These are phyloP conservation scores for Solanum ahanhuiri DNA, from an alignment of 257 asterid genomes.

Conservation along the genomic window DNA sequence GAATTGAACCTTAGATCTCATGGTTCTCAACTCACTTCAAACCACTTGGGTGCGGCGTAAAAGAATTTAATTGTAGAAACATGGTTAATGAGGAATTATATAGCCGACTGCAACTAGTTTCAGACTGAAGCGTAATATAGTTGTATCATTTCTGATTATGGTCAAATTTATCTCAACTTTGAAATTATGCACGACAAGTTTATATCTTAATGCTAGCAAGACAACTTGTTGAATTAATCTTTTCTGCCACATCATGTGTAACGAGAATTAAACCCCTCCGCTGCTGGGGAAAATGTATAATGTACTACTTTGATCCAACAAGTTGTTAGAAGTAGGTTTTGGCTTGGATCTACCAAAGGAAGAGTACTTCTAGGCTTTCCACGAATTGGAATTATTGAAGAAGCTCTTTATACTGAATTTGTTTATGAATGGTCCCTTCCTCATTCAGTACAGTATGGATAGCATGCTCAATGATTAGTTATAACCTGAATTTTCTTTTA, in stretches of 20 bases:
- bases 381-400: not conserved
- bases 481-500: not conserved
- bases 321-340: not conserved
- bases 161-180: not conserved
- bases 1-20: not conserved
- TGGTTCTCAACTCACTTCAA: not conserved
- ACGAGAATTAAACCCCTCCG: not conserved
- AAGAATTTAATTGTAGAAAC: not conserved
- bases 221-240: not conserved
- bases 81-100: not conserved
- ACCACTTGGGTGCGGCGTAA: not conserved
- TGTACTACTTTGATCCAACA: not conserved
- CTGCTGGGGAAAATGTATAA: not conserved
- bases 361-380: not conserved
- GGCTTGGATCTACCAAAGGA: not conserved
- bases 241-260: not conserved
- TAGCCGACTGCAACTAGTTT: not conserved
- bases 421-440: not conserved
- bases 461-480: not conserved
- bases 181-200: not conserved
- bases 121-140: not conserved
- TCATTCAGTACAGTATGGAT: not conserved
- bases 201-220: not conserved
- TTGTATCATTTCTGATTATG: not conserved
- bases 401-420: not conserved